Percentiles rank a stretch among this genome's conserved stretches.
Conservation (phyloP, 495 filamentous ascomycete genomes). For the Rusavskia elegans region DNA sequence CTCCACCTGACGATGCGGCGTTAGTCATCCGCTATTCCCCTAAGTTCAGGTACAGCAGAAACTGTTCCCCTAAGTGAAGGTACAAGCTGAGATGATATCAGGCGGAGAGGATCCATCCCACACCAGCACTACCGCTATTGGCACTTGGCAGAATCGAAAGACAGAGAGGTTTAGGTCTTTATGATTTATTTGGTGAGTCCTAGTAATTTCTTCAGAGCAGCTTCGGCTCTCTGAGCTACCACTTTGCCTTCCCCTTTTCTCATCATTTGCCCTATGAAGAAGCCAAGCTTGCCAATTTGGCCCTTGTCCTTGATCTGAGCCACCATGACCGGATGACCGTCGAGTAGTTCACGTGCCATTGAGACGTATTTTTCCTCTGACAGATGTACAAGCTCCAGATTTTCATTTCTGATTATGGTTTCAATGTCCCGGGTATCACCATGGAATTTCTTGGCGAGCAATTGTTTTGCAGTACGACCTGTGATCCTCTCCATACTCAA, state of each 20-base stretch:
- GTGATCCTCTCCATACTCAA: constrained; percentile 55
- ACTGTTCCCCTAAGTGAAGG: constrained; percentile 10
- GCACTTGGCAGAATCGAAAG: no score
- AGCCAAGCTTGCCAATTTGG: constrained; percentile 64
- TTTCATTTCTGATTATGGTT: constrained; percentile 46
- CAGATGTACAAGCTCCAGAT: constrained; percentile 46
- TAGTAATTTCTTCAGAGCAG: constrained; percentile 41
- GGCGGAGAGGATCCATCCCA: no score
- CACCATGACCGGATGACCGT: constrained; percentile 42
- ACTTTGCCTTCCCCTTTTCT: constrained; percentile 55
- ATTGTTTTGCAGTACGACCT: constrained; percentile 54
- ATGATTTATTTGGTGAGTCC: not conserved
- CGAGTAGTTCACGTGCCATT: constrained; percentile 26
- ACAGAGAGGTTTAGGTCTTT: not conserved
- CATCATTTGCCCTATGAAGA: constrained; percentile 88
- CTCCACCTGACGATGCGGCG: constrained; percentile 8
- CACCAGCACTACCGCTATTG: no score
- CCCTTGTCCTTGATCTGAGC: constrained; percentile 49
- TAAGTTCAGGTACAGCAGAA: constrained; percentile 10
- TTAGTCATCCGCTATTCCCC: constrained; percentile 5
- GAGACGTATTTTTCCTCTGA: constrained; percentile 30
- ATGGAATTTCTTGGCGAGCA: constrained; percentile 47
- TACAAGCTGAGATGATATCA: constrained; percentile 3
- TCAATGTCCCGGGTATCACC: constrained; percentile 34
- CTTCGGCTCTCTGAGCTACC: constrained; percentile 57